Percentiles rank a stretch among this genome's conserved stretches.
These are phyloP conservation scores for Cytospora chrysosperma DNA, from an alignment of 2,329 filamentous ascomycete genomes.

Conservation along the genomic window DNA sequence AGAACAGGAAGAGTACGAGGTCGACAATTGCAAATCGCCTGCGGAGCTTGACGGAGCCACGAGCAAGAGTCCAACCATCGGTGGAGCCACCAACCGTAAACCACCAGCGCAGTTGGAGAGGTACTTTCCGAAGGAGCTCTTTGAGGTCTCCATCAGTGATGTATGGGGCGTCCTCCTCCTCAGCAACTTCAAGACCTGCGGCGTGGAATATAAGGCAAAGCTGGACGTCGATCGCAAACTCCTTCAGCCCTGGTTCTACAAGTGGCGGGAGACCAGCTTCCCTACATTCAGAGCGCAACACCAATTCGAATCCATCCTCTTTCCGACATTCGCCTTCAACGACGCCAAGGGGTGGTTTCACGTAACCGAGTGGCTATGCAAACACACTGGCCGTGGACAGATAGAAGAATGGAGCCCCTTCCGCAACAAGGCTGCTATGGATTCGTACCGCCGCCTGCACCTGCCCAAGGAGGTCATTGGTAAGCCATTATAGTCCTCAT, in stretches of 20 bases:
- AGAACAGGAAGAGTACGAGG: background rate
- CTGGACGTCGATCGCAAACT: background rate
- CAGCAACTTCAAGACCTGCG: background rate
- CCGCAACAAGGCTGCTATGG: background rate
- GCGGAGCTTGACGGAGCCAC: background rate
- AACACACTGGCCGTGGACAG: background rate
- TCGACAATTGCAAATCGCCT: too few relatives aligned
- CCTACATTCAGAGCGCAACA: background rate
- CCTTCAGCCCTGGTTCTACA: background rate
- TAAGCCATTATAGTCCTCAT: background rate
- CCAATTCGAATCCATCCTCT: background rate
- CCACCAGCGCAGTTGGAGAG: background rate
- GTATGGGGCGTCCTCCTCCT: constrained; percentile 1
- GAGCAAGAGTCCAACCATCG: background rate
- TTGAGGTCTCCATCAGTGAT: background rate
- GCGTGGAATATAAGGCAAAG: background rate
- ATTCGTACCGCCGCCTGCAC: background rate
- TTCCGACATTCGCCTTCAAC: background rate
- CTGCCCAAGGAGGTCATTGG: background rate
- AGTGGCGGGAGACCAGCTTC: background rate
- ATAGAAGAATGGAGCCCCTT: background rate
- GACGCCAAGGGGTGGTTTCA: background rate
- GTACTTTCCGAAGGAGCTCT: background rate
- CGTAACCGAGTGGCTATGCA: background rate
- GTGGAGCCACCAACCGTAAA: background rate